Evolutionary conservation across 2,329 filamentous ascomycete genomes (phyloP).

Genomic region (Fusarium verrucosum): DNA sequence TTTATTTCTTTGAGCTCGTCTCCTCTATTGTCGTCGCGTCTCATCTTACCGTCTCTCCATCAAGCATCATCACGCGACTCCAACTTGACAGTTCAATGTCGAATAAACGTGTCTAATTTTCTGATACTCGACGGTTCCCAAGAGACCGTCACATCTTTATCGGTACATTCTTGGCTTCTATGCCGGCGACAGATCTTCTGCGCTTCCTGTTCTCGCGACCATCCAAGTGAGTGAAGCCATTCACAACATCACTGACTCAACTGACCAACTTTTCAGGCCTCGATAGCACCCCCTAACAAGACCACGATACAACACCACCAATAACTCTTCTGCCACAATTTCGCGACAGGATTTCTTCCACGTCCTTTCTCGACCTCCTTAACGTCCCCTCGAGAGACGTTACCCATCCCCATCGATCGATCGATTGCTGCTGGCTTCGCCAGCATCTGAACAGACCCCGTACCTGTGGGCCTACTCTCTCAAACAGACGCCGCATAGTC

Average conservation of each 20-base stretch:
- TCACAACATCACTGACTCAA: neutral
- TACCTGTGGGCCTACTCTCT: constrained; percentile 96
- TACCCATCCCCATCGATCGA: constrained; percentile 51
- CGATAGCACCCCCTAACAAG: constrained; percentile 66
- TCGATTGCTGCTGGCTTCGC: constrained; percentile 85
- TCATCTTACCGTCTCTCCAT: neutral
- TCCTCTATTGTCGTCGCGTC: neutral
- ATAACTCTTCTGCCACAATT: constrained; percentile 78
- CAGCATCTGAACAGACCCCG: constrained; percentile 72
- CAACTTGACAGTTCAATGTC: constrained; percentile 37
- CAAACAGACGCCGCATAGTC: constrained; percentile 92
- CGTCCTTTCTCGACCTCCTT: constrained; percentile 88
- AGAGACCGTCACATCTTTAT: constrained; percentile 37
- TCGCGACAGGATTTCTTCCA: constrained; percentile 83
- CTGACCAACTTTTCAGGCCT: constrained; percentile 54
- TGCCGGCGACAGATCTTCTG: constrained; percentile 90
- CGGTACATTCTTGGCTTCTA: constrained; percentile 65
- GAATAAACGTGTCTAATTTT: constrained; percentile 41
- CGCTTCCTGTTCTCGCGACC: constrained; percentile 89
- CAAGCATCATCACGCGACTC: constrained; percentile 36
- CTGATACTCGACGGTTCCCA: constrained; percentile 41
- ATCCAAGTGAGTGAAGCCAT: constrained; percentile 76
- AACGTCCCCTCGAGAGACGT: constrained; percentile 82
- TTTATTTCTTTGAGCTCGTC: neutral
- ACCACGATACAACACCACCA: constrained; percentile 33